These are phyloP conservation scores for Lupinus albus DNA, from an alignment of 306 rosid genomes.

Conservation along the genomic window DNA sequence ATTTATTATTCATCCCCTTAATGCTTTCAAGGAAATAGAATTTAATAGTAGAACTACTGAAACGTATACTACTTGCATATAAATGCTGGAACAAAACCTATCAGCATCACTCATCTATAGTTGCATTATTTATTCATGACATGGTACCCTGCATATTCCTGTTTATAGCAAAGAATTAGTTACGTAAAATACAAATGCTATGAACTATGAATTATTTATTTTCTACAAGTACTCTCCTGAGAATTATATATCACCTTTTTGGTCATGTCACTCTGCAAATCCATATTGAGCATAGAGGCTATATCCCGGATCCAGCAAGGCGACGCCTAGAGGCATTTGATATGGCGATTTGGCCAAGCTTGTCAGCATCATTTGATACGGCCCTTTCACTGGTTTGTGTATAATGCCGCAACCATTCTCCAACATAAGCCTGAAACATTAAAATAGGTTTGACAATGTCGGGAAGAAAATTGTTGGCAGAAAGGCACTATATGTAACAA, in stretches of 20 bases:
- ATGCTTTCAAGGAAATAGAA: not conserved
- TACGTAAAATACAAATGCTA: constrained; percentile 2
- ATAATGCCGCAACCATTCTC: constrained; percentile 81
- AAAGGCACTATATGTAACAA: not conserved
- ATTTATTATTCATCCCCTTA: constrained; percentile 8
- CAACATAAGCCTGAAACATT: constrained; percentile 66
- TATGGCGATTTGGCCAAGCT: constrained; percentile 67
- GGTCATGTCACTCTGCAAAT: constrained; percentile 1
- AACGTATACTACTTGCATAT: not conserved
- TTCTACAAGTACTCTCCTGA: not conserved
- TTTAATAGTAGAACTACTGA: not conserved
- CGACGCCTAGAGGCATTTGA: constrained; percentile 86
- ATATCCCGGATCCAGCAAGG: constrained; percentile 66
- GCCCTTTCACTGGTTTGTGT: constrained; percentile 58
- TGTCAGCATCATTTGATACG: constrained; percentile 54
- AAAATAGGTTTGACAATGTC: constrained; percentile 21
- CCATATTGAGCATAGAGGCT: constrained; percentile 32
- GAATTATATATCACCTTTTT: constrained; percentile 24
- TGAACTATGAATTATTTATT: not conserved
- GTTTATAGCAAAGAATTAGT: not conserved
- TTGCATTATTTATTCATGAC: constrained; percentile 26
- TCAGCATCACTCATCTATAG: constrained; percentile 27
- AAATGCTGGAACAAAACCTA: constrained; percentile 13
- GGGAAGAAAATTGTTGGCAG: constrained; percentile 12
- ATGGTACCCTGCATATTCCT: constrained; percentile 31